Evolutionary conservation across 306 rosid species (phyloP), one percentile per base, ranked within the genome.

Genomic region (Sicyos edulis): DNA sequence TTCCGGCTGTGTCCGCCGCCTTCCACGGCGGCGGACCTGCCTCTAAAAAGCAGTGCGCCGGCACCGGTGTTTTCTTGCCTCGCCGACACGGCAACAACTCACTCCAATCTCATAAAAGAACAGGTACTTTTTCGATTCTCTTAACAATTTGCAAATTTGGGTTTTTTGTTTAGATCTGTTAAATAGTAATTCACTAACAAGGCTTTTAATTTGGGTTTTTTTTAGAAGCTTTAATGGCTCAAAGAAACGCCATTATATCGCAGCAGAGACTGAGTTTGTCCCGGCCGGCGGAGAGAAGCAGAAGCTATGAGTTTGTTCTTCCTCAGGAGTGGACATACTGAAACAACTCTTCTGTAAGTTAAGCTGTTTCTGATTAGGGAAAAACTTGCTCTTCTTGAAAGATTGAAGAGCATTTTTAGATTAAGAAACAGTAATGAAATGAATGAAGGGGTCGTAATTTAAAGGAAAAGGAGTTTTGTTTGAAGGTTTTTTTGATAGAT

Each of bases 61-160:
- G 79, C 4, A 76, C 79, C 17, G 79, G 79, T 4, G 79, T 76
- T 13, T 76, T 76, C 50, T 76, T 76, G 34, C 79, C 79, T 54
- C 74, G 79, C 19, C 37, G 68, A 67, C 68, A 68, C 60, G 63
- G n/a, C 42, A 76, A 44, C 50, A 76, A 67, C 50, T 57, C 74
- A 21, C 47, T 7, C 4, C 66, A 54, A 57, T 15, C 74, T 55
- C 51, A 50, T 10, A 76, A 26, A 15, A 67, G 53, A 76, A 11
- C 74, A 4, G 79, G 79, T 76, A 21, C 15, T 65, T 22, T 26
- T 4, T 8, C 1, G 15, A 12, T 3, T 63, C 5, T 7, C 15
- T 22, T 32, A 19, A 10, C 54, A 2, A 71, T 2, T 53, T 40
- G 13, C 1, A 5, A 11, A 37, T 9, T 22, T 6, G 21, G 24